Percentiles rank a stretch among this genome's conserved stretches.
Evolutionary conservation across 2,329 filamentous ascomycete genomes (phyloP).

Genomic region (Dothideomycetes sp.): DNA sequence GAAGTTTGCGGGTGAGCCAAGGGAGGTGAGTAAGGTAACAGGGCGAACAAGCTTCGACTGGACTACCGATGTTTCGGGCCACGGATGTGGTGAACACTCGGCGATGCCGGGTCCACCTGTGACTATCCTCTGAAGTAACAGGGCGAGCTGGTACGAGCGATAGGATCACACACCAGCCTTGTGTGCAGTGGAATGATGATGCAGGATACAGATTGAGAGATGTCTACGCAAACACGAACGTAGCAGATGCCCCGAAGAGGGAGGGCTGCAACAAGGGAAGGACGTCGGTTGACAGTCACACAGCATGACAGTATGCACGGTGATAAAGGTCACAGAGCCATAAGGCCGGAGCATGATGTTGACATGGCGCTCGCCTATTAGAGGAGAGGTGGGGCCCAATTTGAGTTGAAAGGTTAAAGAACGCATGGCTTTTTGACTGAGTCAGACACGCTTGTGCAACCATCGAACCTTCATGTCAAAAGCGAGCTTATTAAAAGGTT

Average conservation of each 20-base stretch:
- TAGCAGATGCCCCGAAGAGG: not conserved
- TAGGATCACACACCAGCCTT: not conserved
- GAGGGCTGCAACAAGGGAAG: not conserved
- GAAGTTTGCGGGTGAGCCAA: not conserved
- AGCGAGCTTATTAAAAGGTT: no score
- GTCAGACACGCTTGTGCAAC: no score
- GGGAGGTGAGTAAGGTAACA: not conserved
- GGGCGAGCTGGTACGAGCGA: no score
- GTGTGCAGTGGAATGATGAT: not conserved
- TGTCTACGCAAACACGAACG: no score
- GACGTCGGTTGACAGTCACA: not conserved
- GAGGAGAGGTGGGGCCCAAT: not conserved
- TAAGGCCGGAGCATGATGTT: not conserved
- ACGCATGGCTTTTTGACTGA: not conserved
- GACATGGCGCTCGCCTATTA: not conserved
- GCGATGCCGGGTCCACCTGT: not conserved
- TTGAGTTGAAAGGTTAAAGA: not conserved
- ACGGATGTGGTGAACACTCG: not conserved
- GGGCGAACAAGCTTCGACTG: not conserved
- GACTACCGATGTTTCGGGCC: not conserved
- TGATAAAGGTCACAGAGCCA: not conserved
- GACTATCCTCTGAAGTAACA: not conserved
- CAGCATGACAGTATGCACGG: not conserved
- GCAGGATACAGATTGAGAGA: not conserved
- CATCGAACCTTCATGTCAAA: no score